phyloP scores from a whole-genome alignment of 2,329 filamentous ascomycete species.

The Monosporascus sp. region DNA sequence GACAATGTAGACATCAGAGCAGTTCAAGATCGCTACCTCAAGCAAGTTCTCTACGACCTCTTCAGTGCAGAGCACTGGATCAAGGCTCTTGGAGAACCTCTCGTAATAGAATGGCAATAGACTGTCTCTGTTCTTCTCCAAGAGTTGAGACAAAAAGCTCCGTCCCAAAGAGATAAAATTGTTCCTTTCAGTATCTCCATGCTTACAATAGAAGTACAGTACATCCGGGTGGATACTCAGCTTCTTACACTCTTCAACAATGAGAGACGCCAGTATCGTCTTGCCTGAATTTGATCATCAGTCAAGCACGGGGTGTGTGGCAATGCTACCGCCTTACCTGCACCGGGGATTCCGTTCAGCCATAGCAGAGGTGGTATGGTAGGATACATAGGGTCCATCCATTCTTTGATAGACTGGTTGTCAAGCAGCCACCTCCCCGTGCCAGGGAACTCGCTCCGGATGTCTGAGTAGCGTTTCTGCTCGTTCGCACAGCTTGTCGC shows the following conservation, averaged over 20 bases:
- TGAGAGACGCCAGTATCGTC: slow-evolving; percentile 27
- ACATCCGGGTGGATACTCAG: slow-evolving; percentile 7
- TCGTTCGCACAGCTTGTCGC: slow-evolving; percentile 3
- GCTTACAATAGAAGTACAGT: slow-evolving; percentile 29
- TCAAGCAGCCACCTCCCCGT: slow-evolving; percentile 19
- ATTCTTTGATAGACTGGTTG: slow-evolving; percentile 9
- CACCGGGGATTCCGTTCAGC: slow-evolving; percentile 22
- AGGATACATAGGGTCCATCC: slow-evolving; percentile 12
- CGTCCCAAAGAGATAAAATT: slow-evolving; percentile 19
- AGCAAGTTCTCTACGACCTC: slow-evolving; percentile 20
- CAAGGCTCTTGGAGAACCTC: slow-evolving; percentile 5
- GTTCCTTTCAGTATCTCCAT: slow-evolving; percentile 16
- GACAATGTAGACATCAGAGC: slow-evolving; percentile 24
- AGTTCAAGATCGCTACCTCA: slow-evolving; percentile 15
- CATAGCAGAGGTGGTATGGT: slow-evolving; percentile 16
- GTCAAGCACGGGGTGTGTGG: no score
- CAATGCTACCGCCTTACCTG: slow-evolving; percentile 13
- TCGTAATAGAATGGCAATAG: slow-evolving; percentile 9
- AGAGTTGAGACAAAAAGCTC: slow-evolving; percentile 8
- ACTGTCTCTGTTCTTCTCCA: slow-evolving; percentile 3
- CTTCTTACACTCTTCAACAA: slow-evolving; percentile 21
- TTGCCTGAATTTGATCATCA: slow-evolving; percentile 21
- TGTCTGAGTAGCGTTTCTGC: slow-evolving; percentile 1
- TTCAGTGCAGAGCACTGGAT: slow-evolving; percentile 1
- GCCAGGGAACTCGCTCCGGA: slow-evolving; percentile 7